Evolutionary conservation across 139 green algal genomes (phyloP).

Genomic region (Edaphochlamys debaryana): DNA sequence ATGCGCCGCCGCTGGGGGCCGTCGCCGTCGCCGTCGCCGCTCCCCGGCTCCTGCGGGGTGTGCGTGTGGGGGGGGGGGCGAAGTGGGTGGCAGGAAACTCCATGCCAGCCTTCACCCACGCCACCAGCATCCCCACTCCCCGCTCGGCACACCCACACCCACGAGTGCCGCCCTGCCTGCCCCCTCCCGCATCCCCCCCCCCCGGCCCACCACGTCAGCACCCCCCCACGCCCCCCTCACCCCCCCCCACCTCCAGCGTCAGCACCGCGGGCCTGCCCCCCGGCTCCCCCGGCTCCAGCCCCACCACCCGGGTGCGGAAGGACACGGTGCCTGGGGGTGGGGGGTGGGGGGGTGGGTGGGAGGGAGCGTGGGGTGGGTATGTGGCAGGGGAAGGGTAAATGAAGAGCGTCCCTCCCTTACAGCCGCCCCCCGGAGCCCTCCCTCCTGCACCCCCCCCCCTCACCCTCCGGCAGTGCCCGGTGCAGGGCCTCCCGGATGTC

Average conservation of each 20-base stretch:
- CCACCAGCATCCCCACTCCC: no score
- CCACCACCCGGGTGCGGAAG: neutral
- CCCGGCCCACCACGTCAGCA: no score
- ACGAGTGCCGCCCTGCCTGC: no score
- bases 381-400: neutral
- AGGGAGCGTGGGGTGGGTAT: no score
- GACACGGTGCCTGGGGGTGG: neutral
- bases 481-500: constrained; percentile 28
- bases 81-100: neutral
- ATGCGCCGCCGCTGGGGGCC: neutral
- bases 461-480: constrained; percentile 12
- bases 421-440: no score
- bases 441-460: neutral
- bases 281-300: neutral
- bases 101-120: neutral
- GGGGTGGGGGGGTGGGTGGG: neutral
- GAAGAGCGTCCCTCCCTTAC: no score
- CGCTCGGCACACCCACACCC: no score
- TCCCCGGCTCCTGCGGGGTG: neutral
- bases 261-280: neutral
- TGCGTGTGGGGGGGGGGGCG: no score
- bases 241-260: neutral
- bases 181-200: no score
- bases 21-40: neutral
- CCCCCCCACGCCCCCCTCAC: no score